These are phyloP conservation scores for Kluyveromyces wickerhamii DNA, from an alignment of 805 yeast genomes.

Conservation along the genomic window DNA sequence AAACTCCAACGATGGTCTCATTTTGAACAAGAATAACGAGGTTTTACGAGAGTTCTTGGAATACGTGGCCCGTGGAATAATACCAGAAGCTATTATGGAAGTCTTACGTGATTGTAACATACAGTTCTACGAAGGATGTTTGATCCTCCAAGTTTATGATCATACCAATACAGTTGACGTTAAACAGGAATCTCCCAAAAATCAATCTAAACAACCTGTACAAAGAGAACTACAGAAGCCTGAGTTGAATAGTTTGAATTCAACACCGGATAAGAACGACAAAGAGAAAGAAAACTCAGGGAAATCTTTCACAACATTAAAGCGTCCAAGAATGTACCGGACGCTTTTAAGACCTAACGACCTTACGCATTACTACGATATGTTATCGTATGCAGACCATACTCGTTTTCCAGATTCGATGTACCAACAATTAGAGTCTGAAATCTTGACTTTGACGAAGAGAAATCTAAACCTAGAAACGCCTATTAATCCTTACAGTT, in stretches of 20 bases:
- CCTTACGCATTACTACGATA: slow-evolving; percentile 73
- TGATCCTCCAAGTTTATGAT: slow-evolving; percentile 79
- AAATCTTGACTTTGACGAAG: slow-evolving; percentile 67
- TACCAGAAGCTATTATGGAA: slow-evolving; percentile 86
- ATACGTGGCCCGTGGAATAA: slow-evolving; percentile 70
- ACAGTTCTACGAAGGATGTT: slow-evolving; percentile 80
- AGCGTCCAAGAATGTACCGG: slow-evolving; percentile 65
- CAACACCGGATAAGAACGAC: background rate
- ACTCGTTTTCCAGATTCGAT: slow-evolving; percentile 70
- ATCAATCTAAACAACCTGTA: slow-evolving; percentile 8
- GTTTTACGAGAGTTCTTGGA: slow-evolving; percentile 72
- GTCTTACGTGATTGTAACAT: slow-evolving; percentile 81
- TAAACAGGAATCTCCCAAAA: slow-evolving; percentile 11
- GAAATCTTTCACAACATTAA: slow-evolving; percentile 14
- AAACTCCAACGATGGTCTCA: slow-evolving; percentile 53
- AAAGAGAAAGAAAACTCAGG: slow-evolving; percentile 5
- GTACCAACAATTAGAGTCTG: slow-evolving; percentile 81
- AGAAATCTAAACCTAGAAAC: slow-evolving; percentile 71
- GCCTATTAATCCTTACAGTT: slow-evolving; percentile 57
- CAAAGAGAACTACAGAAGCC: slow-evolving; percentile 7
- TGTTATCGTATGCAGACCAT: slow-evolving; percentile 77
- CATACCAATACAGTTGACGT: slow-evolving; percentile 49
- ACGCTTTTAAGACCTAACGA: slow-evolving; percentile 77
- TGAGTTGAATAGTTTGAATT: background rate
- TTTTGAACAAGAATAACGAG: slow-evolving; percentile 65